A percentile compares a stretch with the other conserved stretches of the same genome.
Conservation (phyloP, 2,329 filamentous ascomycete species). For the Coniosporium tulheliwenetii region DNA sequence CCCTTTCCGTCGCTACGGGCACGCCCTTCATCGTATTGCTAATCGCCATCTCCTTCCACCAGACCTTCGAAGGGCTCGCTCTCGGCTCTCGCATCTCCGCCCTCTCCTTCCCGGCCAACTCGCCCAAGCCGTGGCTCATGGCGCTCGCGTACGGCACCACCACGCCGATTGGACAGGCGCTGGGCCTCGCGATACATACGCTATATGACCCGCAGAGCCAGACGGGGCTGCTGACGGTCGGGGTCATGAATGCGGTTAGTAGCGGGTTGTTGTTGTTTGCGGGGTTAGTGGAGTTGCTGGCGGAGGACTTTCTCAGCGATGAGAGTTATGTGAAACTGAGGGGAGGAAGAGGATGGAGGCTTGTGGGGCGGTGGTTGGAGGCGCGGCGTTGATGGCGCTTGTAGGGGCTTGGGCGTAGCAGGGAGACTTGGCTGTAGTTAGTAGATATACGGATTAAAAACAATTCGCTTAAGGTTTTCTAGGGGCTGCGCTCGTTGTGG, state of each 20-base stretch:
- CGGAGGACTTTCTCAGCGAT: constrained; percentile 42
- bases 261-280: constrained; percentile 33
- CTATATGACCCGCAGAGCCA: constrained; percentile 33
- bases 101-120: constrained; percentile 54
- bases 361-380: constrained; percentile 43
- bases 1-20: constrained; percentile 51
- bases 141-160: constrained; percentile 46
- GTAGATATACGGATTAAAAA: not conserved
- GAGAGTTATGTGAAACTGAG: constrained; percentile 44
- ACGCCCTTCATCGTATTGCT: constrained; percentile 49
- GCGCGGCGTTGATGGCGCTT: constrained; percentile 47
- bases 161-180: constrained; percentile 33
- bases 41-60: constrained; percentile 56
- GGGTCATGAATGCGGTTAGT: constrained; percentile 33
- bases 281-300: constrained; percentile 32
- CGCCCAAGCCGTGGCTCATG: constrained; percentile 60
- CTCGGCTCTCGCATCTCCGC: constrained; percentile 56
- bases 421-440: not conserved
- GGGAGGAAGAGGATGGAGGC: constrained; percentile 45
- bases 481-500: no score
- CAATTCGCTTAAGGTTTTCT: no score
- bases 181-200: constrained; percentile 32
- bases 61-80: constrained; percentile 54
- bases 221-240: constrained; percentile 32
- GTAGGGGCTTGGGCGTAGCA: constrained; percentile 47